Evolutionary conservation across 2,329 filamentous ascomycete genomes (phyloP).

Genomic region (Cadophora luteo-olivacea): DNA sequence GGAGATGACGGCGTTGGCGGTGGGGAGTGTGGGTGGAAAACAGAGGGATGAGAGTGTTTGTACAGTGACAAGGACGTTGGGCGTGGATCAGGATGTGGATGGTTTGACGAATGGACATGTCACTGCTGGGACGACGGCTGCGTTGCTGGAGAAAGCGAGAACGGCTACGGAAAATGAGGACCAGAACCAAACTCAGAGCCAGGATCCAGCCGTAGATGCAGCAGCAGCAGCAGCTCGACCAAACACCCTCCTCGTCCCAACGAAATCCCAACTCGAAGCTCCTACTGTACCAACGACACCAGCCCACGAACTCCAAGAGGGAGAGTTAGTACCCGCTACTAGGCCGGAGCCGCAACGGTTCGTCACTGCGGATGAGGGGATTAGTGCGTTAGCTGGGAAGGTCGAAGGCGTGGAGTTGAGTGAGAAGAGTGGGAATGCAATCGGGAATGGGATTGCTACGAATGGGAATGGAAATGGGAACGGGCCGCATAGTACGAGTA

Average conservation of each 20-base stretch:
- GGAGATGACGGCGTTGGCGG: conserved; percentile 58
- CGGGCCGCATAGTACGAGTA: conserved; percentile 22
- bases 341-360: conserved; percentile 38
- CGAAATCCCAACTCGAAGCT: conserved; percentile 13
- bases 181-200: not conserved
- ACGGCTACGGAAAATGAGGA: not conserved
- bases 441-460: conserved; percentile 17
- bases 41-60: conserved; percentile 50
- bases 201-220: too few relatives aligned
- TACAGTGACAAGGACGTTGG: conserved; percentile 29
- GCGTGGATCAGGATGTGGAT: conserved; percentile 1
- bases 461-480: conserved; percentile 3
- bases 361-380: conserved; percentile 35
- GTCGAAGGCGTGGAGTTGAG: conserved; percentile 25
- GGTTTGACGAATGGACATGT: conserved; percentile 18
- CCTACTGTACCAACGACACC: not conserved
- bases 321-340: conserved; percentile 29
- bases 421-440: conserved; percentile 30
- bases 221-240: not conserved
- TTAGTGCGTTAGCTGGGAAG: conserved; percentile 17
- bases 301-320: conserved; percentile 30
- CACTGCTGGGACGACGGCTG: not conserved
- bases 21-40: conserved; percentile 55
- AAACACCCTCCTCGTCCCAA: not conserved
- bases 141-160: not conserved